phyloP scores from a whole-genome alignment of 2,329 filamentous ascomycete species.

The Talaromyces verruculosus region DNA sequence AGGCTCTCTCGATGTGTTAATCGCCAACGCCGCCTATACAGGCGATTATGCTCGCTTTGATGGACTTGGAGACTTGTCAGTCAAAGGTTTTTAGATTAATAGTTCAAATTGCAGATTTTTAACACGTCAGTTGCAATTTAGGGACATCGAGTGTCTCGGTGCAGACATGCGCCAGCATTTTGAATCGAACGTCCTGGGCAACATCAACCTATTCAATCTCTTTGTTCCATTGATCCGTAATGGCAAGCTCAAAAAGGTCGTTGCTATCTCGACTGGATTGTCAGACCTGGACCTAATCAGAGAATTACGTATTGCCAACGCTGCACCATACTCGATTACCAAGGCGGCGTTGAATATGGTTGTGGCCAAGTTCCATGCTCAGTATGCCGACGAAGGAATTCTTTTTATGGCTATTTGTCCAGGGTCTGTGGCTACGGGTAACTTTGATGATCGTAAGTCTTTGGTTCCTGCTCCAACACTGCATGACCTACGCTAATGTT shows the following conservation, averaged over 20 bases:
- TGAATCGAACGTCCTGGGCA: constrained; percentile 53
- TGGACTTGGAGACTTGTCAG: constrained; percentile 41
- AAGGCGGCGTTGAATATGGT: constrained; percentile 58
- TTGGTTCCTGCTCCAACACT: neutral
- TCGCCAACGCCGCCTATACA: constrained; percentile 52
- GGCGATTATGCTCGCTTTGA: constrained; percentile 31
- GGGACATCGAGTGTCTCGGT: constrained; percentile 12
- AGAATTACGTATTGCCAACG: constrained; percentile 36
- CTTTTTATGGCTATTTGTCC: constrained; percentile 56
- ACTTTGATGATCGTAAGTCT: constrained; percentile 28
- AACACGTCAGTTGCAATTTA: neutral
- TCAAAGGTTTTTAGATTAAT: neutral
- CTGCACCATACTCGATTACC: constrained; percentile 48
- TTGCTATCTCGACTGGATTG: constrained; percentile 51
- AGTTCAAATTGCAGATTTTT: neutral
- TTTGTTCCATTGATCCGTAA: constrained; percentile 56
- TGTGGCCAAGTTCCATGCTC: constrained; percentile 54
- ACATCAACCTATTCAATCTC: constrained; percentile 54
- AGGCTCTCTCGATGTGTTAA: constrained; percentile 51
- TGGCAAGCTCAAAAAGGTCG: constrained; percentile 55
- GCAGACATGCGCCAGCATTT: constrained; percentile 35
- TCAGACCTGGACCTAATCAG: constrained; percentile 51
- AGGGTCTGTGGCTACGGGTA: constrained; percentile 51
- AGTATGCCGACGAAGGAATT: constrained; percentile 53
- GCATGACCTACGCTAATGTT: neutral